A percentile compares a stretch with the other conserved stretches of the same genome.
phyloP scores from a whole-genome alignment of 345 rosid species.

The Eucalyptus marginata region DNA sequence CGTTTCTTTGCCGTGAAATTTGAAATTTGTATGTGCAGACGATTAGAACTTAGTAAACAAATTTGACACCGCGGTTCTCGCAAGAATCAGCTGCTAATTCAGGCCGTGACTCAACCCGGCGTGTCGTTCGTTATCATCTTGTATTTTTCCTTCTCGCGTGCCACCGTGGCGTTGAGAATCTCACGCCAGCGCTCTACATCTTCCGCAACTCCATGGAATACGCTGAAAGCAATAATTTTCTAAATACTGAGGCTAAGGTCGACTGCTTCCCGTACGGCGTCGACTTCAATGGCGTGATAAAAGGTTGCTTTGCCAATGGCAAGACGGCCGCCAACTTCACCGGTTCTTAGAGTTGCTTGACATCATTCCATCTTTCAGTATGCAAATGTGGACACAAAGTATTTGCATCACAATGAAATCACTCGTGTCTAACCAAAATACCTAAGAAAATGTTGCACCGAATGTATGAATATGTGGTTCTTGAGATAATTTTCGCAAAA shows the following conservation, averaged over 20 bases:
- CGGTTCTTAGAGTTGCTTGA: not conserved
- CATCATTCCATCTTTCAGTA: not conserved
- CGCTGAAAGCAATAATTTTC: not conserved
- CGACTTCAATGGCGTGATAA: not conserved
- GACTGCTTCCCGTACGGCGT: not conserved
- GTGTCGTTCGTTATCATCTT: not conserved
- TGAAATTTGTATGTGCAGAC: not conserved
- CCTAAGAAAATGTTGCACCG: not conserved
- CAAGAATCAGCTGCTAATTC: not conserved
- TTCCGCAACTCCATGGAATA: not conserved
- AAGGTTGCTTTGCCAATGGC: not conserved
- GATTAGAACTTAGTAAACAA: not conserved
- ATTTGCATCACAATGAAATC: not conserved
- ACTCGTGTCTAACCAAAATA: not conserved
- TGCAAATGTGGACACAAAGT: not conserved
- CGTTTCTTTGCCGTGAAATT: not conserved
- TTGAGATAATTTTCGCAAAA: not conserved
- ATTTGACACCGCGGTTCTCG: not conserved
- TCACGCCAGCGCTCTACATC: not conserved
- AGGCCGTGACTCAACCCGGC: not conserved
- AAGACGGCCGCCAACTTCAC: not conserved
- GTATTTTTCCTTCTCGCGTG: not conserved
- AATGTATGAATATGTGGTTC: not conserved
- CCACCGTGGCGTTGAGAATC: not conserved
- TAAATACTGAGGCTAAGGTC: not conserved